Evolutionary conservation across 2,329 filamentous ascomycete species (phyloP), one percentile per base, ranked within the genome.

Genomic region (Ascochyta rabiei): DNA sequence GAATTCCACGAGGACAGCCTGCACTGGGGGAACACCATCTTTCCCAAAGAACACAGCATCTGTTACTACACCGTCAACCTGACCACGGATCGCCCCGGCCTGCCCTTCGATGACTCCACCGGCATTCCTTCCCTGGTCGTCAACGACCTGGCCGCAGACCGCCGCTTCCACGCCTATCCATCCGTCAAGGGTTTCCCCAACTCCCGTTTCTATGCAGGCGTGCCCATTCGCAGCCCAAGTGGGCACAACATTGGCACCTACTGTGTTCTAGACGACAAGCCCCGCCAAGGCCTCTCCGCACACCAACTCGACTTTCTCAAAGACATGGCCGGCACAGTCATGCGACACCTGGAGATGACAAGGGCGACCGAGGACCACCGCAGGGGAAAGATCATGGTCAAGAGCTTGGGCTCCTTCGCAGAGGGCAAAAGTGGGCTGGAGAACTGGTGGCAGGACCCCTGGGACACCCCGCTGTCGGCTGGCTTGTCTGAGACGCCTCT

Each of bases 281-380:
- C 83, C 0, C 81, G 84, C 13, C 63, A 81, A 37, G 81, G 80
- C 0, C 64, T 89, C 16, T 74, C 73, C 10, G 64, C 75, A 0
- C 76, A 76, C 8, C 81, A 85, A 44, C 57, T 81, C 2, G 75
- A 79, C 19, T 86, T 84, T 43, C 74, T 89, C 67, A 78, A 81
- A 38, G 84, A 85, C 35, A 78, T 88, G 71, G 69, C 70, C 0
- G 74, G 75, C 16, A 81, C 84, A 4, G 77, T 86, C 4, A 85
- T 86, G 75, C 81, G 85, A 33, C 86, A 88, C 53, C 69, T 89
- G 8, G 84, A 86, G 71, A 82, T 78, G 76, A 82, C 76, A 39
- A 78, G 80, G 59, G 79, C 76, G 57, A 80, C 74, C 48, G 82
- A 78, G 50, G 83, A 81, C 61, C 82, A 80, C 61, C 80, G 76